Evolutionary conservation across 306 rosid genomes (phyloP), one percentile per base, ranked within the genome.

Genomic region (Adenanthera pavonina): DNA sequence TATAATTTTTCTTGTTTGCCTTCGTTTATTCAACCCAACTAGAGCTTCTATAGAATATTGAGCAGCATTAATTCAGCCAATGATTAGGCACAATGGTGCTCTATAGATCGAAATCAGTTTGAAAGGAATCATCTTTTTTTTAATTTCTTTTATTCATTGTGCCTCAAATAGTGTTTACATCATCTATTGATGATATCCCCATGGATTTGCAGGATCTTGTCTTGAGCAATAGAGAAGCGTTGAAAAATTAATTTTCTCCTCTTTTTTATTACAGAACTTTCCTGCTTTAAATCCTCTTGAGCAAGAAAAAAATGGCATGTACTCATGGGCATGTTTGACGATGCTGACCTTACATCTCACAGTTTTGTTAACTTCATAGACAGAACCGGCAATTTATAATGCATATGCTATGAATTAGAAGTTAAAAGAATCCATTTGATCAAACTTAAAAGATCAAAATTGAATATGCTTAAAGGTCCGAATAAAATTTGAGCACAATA

Each of bases 1-100:
- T 92, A 43, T 94, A 70, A 69, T 4, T 54, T 35, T 4, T 64
- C 34, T n/a, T n/a, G n/a, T n/a, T n/a, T n/a, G n/a, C 40, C 35
- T 56, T 59, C 14, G 11, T 47, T 2, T 53, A 16, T 38, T 62
- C 0, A 43, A 5, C 17, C 17, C 3, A n/a, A n/a, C 15, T 1
- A 33, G 43, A 33, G 67, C 67, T 64, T 57, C 10, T 74, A 86
- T 83, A 83, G 75, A 36, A 25, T 82, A 82, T 69, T 72, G 44
- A 65, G 65, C 72, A 79, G 43, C 43, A 0, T 67, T 78, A 35
- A 35, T 77, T 9, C 44, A 69, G 12, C 10, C 7, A 70, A 41
- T 20, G 57, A 19, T 46, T 46, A 44, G 5, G 20, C 20, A 52
- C 38, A 51, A 49, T 8, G 34, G 16, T 17, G 48, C 48, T 51